Base-by-base conservation (phyloP, 257 asterid species). In the Capsicum chinense region DNA sequence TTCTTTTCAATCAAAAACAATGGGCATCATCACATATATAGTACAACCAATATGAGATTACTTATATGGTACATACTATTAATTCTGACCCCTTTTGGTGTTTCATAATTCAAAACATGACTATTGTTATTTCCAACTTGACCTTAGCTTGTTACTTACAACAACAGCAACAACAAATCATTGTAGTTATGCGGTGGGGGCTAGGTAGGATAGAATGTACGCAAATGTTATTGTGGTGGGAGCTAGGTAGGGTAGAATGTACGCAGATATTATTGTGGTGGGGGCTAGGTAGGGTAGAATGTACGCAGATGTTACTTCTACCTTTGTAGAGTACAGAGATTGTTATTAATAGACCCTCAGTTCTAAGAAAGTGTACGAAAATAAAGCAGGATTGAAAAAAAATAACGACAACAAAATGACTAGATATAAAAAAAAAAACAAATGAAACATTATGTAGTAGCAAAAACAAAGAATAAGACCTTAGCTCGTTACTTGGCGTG, bases 51-150 rank as follows among this genome's bases (percentile, higher is more conserved):
- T 74, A 11, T 71, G 15, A 19, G 11, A 11, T 74, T 13, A n/a
- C 21, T 21, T 44, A 50, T 67, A 67, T 50, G 44, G 44, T 76
- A 19, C 60, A 3, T 44, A 21, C 73, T 66, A 9, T 52, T 52
- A 52, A 54, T 54, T 54, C 64, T 54, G 56, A 42, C 42, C 64
- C 33, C 82, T 52, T 26, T 78, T 6, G 50, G 50, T 54, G 82
- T 2, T 26, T 17, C 64, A 78, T 78, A 54, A 78, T 78, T 78
- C 64, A 78, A 54, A 54, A 8, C 82, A 54, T 26, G 81, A 76
- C 47, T 14, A 76, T 76, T 76, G 63, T 76, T 76, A 14, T 76
- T 76, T 13, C 26, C 63, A 52, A 26, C 63, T 76, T 76, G 64
- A 78, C 82, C 64, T 54, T 26, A 54, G 48, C 26, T 78, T 26